Base-by-base conservation (phyloP, 441 rosid species). In the Croton laevigatus region DNA sequence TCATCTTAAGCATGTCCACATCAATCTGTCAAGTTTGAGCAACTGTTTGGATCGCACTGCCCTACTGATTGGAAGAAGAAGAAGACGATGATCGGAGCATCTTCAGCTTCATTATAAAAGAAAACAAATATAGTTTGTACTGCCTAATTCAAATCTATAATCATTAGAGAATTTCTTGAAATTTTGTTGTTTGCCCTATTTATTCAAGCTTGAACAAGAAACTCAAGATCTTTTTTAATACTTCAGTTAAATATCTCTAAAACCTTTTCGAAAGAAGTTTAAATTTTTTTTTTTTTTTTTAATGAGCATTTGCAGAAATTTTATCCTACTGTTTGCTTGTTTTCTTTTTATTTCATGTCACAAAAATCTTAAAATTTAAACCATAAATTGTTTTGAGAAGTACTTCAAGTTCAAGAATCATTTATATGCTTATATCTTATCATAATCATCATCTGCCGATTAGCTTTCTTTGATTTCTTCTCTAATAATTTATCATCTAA, bases 51-150 rank as follows among this genome's bases (percentile, higher is more conserved):
- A 58, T 58, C 62, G 9, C 32, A 58, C 57, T 34, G 5, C 13
- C 19, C 32, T 44, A n/a, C 55, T 48, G 14, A 48, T 52, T 19
- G 20, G 63, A 6, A n/a, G 22, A 19, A 5, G 57, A 49, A 16
- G 20, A 49, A 14, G 19, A 54, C 22, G 34, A 53, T 42, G 74
- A 65, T 71, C 20, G 23, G 13, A 5, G 38, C 20, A 53, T 62
- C 36, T 59, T 59, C 54, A 63, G 17, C 64, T 68, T 57, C 55
- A 69, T 64, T 53, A 37, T 44, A 27, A 8, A 52, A 12, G 14
- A n/a, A 62, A 62, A 20, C n/a, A 58, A 32, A 57, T 27, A 66
- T 46, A 65, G 65, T 65, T 55, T 58, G 75, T 72, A 19, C 20
- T 16, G 10, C 6, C 44, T 58, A 6, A 49, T 19, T 5, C 3